Base-by-base conservation (phyloP, 1,284 basidiomycete species). In the Trichosporon coremiiforme region DNA sequence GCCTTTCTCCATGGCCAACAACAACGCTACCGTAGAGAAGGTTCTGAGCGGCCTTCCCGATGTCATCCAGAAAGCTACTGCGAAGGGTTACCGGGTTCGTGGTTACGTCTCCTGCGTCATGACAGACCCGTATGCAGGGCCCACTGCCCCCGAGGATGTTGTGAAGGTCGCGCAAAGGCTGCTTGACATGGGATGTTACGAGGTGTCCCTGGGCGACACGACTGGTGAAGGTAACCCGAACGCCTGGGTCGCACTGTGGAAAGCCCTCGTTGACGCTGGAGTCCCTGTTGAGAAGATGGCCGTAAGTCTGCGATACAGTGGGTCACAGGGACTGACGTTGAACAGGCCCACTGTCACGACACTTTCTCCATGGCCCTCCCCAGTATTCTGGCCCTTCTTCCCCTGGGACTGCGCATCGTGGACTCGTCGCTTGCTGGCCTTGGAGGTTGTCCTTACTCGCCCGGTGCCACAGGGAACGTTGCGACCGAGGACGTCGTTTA, bases 381-480 rank as follows among this genome's bases (percentile, higher is more conserved):
- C 0, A 86, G 85, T 31, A 82, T 87, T 12, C 75, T 86, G 7
- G 77, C 85, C 36, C 77, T 85, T 17, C 80, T 85, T 2, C 77
- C 78, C 3, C 76, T 82, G 22, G 86, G 86, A 10, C 84, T 95
- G 2, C 69, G 75, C 2, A 84, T 85, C 1, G 81, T 86, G 22
- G 85, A 87, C 73, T 78, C 85, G 4, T 90, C 91, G 1, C 88
- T 97, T 5, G 93, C 90, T 5, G 94, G 95, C 0, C 87, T 98
- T 0, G 95, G 95, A 1, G 94, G 95, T 13, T 98, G 95, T 78
- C 95, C 95, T 0, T 98, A 95, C 83, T 94, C 94, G 0, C 95
- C 95, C 0, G 95, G 95, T 0, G 94, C 94, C 4, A 95, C 92
- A 0, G 94, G 94, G n/a, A 95, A 95, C 76, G 91, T 95, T 31